These are phyloP conservation scores for Claviceps pazoutovae DNA, from an alignment of 2,329 filamentous ascomycete genomes.

Conservation along the genomic window DNA sequence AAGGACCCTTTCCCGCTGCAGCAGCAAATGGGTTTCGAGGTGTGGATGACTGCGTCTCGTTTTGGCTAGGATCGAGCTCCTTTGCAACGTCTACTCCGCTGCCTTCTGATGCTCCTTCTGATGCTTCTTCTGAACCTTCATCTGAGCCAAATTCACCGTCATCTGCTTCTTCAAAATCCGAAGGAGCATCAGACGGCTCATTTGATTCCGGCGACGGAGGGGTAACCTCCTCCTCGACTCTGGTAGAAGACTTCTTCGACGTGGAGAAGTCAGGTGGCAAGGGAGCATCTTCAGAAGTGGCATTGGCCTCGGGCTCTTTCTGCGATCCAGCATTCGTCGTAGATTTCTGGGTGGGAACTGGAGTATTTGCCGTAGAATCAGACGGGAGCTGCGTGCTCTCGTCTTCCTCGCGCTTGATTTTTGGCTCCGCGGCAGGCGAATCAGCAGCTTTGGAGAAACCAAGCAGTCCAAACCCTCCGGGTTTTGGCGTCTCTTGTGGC, in stretches of 20 bases:
- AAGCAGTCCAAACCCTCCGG: constrained; percentile 13
- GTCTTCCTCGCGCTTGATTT: constrained; percentile 23
- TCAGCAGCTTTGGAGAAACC: constrained; percentile 9
- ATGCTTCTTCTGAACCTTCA: constrained; percentile 10
- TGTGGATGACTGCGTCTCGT: constrained; percentile 36
- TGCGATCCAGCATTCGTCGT: constrained; percentile 5
- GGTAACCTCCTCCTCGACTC: constrained; percentile 21
- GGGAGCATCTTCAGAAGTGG: constrained; percentile 17
- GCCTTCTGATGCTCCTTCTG: constrained; percentile 30
- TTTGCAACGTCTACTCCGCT: constrained; percentile 53
- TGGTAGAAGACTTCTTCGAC: constrained; percentile 8
- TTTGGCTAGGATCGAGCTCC: constrained; percentile 40
- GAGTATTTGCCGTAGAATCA: constrained; percentile 30
- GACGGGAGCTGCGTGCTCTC: constrained; percentile 35
- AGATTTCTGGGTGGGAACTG: constrained; percentile 6
- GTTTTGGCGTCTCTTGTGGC: constrained; percentile 15
- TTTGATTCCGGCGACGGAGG: constrained; percentile 27
- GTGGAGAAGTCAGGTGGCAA: constrained; percentile 19
- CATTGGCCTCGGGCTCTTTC: constrained; percentile 9
- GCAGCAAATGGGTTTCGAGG: constrained; percentile 46
- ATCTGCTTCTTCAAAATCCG: constrained; percentile 28
- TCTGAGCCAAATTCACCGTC: constrained; percentile 26
- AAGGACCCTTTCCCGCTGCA: constrained; percentile 26
- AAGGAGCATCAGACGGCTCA: constrained; percentile 19
- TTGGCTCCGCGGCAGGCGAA: constrained; percentile 10